phyloP scores from a whole-genome alignment of 2,329 filamentous ascomycete species.

The Blumeria graminis region DNA sequence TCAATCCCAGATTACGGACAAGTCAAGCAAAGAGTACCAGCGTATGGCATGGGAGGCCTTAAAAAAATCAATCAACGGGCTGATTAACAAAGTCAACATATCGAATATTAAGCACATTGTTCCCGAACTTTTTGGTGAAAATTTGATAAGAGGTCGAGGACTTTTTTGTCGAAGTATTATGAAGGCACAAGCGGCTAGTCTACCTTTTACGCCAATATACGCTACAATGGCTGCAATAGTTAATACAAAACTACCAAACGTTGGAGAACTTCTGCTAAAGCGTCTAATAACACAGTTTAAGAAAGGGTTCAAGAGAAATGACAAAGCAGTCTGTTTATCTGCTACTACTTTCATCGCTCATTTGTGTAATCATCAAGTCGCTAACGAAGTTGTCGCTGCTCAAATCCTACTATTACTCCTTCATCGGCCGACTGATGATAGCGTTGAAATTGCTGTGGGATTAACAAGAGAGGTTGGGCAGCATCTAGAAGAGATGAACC shows the following conservation, averaged over 20 bases:
- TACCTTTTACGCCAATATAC: slow-evolving; percentile 91
- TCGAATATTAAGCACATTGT: slow-evolving; percentile 96
- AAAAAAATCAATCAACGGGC: slow-evolving; percentile 94
- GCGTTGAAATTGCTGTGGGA: slow-evolving; percentile 89
- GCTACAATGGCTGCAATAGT: slow-evolving; percentile 90
- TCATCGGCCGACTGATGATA: slow-evolving; percentile 89
- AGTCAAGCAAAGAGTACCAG: slow-evolving; percentile 89
- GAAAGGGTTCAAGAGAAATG: slow-evolving; percentile 87
- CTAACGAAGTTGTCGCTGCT: slow-evolving; percentile 76
- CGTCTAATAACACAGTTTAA: slow-evolving; percentile 77
- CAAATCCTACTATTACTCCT: slow-evolving; percentile 82
- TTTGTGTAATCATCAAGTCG: slow-evolving; percentile 86
- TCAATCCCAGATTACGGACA: slow-evolving; percentile 92
- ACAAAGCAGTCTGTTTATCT: slow-evolving; percentile 84
- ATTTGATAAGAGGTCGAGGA: slow-evolving; percentile 71
- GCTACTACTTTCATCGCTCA: slow-evolving; percentile 90
- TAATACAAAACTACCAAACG: slow-evolving; percentile 88
- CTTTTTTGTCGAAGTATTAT: slow-evolving; percentile 91
- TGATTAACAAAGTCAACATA: slow-evolving; percentile 98
- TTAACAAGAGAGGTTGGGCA: slow-evolving; percentile 83
- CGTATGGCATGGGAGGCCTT: slow-evolving; percentile 97
- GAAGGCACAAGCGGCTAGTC: slow-evolving; percentile 89
- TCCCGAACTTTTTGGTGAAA: slow-evolving; percentile 86
- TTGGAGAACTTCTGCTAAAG: slow-evolving; percentile 73
- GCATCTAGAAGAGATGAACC: slow-evolving; percentile 87